Evolutionary conservation across 2,329 filamentous ascomycete genomes (phyloP), one percentile per base, ranked within the genome.

Genomic region (Cryoendolithus antarcticus): DNA sequence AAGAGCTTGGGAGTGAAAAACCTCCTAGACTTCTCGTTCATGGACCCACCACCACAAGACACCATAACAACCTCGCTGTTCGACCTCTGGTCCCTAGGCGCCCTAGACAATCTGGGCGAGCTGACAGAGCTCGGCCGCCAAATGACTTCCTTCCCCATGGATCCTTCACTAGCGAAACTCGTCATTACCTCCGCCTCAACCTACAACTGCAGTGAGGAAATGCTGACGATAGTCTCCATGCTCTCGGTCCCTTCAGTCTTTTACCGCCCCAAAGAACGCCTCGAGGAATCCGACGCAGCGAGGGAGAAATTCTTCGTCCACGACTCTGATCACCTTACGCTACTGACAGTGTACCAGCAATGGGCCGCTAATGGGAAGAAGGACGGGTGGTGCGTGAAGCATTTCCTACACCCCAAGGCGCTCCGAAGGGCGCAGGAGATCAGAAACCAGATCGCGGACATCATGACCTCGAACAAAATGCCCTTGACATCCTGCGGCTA

Each of bases 81-180:
- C 62, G 91, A 98, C 53, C 15, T 19, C 15, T 19, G 91, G 91
- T 88, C 91, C 0, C 70, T 98, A 0, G 91, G 91, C 1, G 89
- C 91, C 0, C 65, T 98, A 9, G 86, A 95, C 58, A 95, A 98
- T 51, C 72, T 96, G 10, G 93, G 91, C 29, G 86, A 95, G 48
- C 72, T 98, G 19, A 98, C 91, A 0, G 69, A 76, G 1, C 74
- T 98, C 1, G 91, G 91, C 24, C 77, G 75, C 33, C 88, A 83
- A 50, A 98, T 98, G 91, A 95, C 91, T 19, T 82, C 85, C 1
- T 98, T 96, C 54, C 91, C 91, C 1, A 98, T 98, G 89, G 91
- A 98, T 48, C 91, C 91, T 0, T 88, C 88, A 0, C 70, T 98
- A 7, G 86, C 89, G 6, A 98, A 98, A 62, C 76, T 98, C 9